Percentiles rank a stretch among this genome's conserved stretches.
Evolutionary conservation across 2,329 filamentous ascomycete genomes (phyloP).

Genomic region (Teratosphaeria pseudoeucalypti): DNA sequence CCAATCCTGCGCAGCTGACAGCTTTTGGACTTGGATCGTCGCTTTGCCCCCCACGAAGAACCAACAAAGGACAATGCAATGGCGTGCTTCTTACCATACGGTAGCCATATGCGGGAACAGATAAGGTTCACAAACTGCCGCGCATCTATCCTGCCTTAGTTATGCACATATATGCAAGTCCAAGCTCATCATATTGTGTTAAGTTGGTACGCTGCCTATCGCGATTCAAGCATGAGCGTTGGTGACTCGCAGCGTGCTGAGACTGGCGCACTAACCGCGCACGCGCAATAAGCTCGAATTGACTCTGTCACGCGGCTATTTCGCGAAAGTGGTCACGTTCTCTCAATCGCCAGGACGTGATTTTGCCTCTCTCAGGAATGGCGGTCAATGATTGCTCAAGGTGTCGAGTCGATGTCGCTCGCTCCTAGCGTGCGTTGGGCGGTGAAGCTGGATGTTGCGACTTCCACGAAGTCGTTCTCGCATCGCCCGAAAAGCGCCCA

Average conservation of each 20-base stretch:
- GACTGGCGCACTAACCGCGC: neutral
- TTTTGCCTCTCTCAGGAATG: neutral
- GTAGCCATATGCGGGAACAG: constrained; percentile 1
- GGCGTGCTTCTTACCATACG: neutral
- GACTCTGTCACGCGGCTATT: neutral
- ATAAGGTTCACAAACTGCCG: constrained; percentile 2
- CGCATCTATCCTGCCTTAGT: neutral
- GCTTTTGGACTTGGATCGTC: neutral
- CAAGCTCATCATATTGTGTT: neutral
- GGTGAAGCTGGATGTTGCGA: too few relatives aligned
- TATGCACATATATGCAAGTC: neutral
- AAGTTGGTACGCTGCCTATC: neutral
- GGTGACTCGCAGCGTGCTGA: neutral
- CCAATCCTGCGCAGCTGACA: neutral
- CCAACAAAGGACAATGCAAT: neutral
- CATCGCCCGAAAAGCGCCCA: too few relatives aligned
- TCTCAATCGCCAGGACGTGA: too few relatives aligned
- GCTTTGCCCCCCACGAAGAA: neutral
- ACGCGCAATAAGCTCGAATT: neutral
- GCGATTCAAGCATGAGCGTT: neutral
- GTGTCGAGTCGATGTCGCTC: too few relatives aligned
- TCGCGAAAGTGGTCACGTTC: neutral
- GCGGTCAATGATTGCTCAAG: neutral
- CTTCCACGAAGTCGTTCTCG: too few relatives aligned
- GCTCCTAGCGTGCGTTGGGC: too few relatives aligned